These are phyloP conservation scores for Isoetes taiwanensis DNA, from an alignment of 75 land plant species.

Conservation along the genomic window DNA sequence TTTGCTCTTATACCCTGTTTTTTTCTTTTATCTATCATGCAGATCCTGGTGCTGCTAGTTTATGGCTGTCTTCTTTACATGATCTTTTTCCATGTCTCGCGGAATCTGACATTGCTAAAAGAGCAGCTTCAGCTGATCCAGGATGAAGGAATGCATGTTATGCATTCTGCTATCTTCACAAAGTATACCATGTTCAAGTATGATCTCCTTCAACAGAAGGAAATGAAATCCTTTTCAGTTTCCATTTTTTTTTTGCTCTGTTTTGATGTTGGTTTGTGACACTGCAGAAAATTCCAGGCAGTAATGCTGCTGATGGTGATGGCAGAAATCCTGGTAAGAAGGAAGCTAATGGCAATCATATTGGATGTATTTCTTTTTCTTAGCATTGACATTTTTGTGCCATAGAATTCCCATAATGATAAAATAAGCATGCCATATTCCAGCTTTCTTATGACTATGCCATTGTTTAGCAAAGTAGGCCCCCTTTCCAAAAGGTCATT, in stretches of 20 bases:
- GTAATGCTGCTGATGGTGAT: conserved; percentile 68
- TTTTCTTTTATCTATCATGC: conserved; percentile 5
- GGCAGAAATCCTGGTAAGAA: conserved; percentile 57
- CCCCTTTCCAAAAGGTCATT: too few relatives aligned
- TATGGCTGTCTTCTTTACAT: conserved; percentile 52
- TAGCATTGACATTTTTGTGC: too few relatives aligned
- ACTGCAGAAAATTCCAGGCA: conserved; percentile 71
- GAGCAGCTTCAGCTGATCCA: conserved; percentile 59
- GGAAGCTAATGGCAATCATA: too few relatives aligned
- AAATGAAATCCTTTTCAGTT: neutral
- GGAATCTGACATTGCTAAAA: conserved; percentile 41
- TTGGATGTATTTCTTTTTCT: too few relatives aligned
- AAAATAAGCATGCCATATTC: too few relatives aligned
- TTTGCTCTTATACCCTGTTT: neutral
- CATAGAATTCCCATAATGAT: too few relatives aligned
- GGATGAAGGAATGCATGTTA: conserved; percentile 55
- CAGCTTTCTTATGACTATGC: too few relatives aligned
- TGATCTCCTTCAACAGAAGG: neutral
- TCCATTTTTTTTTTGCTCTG: neutral
- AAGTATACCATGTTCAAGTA: conserved; percentile 96
- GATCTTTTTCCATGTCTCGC: conserved; percentile 57
- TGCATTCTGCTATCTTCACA: conserved; percentile 55
- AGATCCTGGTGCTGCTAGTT: conserved; percentile 63
- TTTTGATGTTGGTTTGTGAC: neutral
- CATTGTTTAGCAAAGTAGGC: too few relatives aligned